Base-by-base conservation (phyloP, 306 rosid species). In the Psophocarpus tetragonolobus region DNA sequence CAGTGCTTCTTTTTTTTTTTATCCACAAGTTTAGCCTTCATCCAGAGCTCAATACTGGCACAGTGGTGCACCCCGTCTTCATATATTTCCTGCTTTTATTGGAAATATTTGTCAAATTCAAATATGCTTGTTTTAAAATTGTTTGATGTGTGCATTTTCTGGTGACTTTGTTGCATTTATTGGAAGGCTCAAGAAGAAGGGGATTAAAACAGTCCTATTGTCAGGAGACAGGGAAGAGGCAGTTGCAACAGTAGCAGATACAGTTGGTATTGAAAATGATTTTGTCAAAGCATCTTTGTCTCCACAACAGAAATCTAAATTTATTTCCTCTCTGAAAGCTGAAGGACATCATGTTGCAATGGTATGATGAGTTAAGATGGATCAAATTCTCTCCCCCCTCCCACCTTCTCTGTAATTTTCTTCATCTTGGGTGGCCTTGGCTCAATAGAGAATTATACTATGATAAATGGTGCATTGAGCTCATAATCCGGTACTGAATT, bases 211-310 rank as follows among this genome's bases (percentile, higher is more conserved):
- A 36, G 89, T 88, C 77, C 92, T 95, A 72, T 78, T 95, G 83
- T 95, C 99, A 12, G 99, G 97, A 80, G 99, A 95, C 85, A 95
- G 99, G 97, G 97, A 95, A 88, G 97, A 92, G 30, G 99, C 97
- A 89, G 97, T 92, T 73, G 97, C 97, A 89, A 89, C 83, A 54
- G 81, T 95, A 77, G 99, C 97, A 33, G 86, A 92, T 73, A 80
- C 87, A 36, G 91, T 92, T 82, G 99, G 97, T 66, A 92, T 95
- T 65, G 85, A 83, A 77, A 88, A 76, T 36, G 89, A 86, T 67
- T 88, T 80, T 51, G 85, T 88, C 45, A 91, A 90, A 78, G 86
- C 98, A 50, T 89, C 98, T 27, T 57, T 92, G 88, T 86, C 93
- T 78, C 98, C 98, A 14, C 91, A 87, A 71, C 89, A 85, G 81